Conservation (phyloP, 305 asterid species). For the Fraxinus floribunda region DNA sequence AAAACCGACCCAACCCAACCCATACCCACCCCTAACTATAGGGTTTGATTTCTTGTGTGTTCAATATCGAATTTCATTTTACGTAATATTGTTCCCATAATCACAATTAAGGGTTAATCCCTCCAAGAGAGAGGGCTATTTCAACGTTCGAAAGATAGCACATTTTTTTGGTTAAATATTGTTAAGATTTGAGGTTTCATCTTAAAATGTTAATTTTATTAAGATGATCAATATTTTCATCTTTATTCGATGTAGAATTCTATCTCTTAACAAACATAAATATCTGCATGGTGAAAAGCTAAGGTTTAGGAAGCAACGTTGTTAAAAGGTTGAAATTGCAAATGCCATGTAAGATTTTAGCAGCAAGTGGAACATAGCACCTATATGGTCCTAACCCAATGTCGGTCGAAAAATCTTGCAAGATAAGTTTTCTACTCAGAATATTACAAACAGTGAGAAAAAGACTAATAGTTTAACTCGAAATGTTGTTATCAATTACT, state of each 20-base stretch:
- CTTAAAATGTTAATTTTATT: too few relatives aligned
- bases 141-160: neutral
- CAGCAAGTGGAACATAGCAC: conserved; percentile 9
- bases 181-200: too few relatives aligned
- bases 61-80: neutral
- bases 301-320: neutral
- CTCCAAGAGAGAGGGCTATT: neutral
- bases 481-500: neutral
- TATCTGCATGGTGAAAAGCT: conserved; percentile 5
- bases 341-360: neutral
- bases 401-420: neutral
- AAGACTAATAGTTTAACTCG: neutral
- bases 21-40: neutral
- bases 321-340: neutral
- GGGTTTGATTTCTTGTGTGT: neutral
- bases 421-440: neutral
- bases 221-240: too few relatives aligned
- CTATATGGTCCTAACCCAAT: neutral
- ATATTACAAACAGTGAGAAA: neutral
- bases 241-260: too few relatives aligned
- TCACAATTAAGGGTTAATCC: neutral
- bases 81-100: neutral
- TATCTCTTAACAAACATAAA: neutral
- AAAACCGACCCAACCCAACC: too few relatives aligned
- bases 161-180: neutral